Conservation (phyloP, 179 eudicot genomes). For the Beta lomatogona region DNA sequence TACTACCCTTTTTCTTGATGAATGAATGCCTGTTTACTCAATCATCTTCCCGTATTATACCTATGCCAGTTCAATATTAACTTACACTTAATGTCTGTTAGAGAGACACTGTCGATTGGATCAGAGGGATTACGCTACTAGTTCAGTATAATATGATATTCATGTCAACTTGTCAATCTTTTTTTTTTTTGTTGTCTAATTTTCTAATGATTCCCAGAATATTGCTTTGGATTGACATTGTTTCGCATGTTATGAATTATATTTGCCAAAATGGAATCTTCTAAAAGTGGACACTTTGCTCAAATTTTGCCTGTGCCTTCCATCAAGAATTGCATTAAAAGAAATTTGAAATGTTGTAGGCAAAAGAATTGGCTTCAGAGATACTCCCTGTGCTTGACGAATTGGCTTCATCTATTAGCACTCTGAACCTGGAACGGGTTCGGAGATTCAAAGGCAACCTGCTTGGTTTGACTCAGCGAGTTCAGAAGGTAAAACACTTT, state of each 20-base stretch:
- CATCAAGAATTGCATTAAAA: slow-evolving; percentile 13
- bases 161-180: too few relatives aligned
- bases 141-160: background rate
- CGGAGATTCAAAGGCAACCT: slow-evolving; percentile 92
- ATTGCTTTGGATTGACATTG: background rate
- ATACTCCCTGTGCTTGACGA: slow-evolving; percentile 96
- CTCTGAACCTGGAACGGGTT: slow-evolving; percentile 86
- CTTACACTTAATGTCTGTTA: too few relatives aligned
- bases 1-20: background rate
- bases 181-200: too few relatives aligned
- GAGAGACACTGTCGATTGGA: too few relatives aligned
- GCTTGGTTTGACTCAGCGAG: slow-evolving; percentile 93
- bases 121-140: background rate
- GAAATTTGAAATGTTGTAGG: slow-evolving; percentile 40
- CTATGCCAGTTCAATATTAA: background rate
- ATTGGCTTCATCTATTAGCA: slow-evolving; percentile 82
- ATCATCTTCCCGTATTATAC: background rate
- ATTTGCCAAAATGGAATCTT: background rate
- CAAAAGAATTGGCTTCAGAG: slow-evolving; percentile 77
- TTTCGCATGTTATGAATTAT: background rate
- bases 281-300: background rate
- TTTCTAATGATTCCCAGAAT: background rate
- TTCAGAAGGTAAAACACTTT: slow-evolving; percentile 72
- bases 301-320: background rate
- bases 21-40: background rate